Base-by-base conservation (phyloP, 1,284 basidiomycete species). In the Trametes hirsuta region DNA sequence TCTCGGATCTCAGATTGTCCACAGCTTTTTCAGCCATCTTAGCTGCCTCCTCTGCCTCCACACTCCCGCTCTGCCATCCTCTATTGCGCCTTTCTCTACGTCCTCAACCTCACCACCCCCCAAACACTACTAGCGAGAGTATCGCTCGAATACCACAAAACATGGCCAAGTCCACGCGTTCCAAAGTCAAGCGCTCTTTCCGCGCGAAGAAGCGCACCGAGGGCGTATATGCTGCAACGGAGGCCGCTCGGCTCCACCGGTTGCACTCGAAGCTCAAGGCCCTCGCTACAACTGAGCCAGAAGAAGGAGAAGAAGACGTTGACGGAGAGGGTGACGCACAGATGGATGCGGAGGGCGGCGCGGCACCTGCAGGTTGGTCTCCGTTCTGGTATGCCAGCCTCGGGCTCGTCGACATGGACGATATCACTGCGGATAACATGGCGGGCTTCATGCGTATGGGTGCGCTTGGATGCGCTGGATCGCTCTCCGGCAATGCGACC, bases 81-180 rank as follows among this genome's bases (percentile, higher is more conserved):
- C 48, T 18, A 8, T 15, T 14, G 36, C 47, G 25, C 12, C 51
- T 57, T 50, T 47, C 48, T 48, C 51, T 51, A 24, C 47, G 25
- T 49, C 4, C 35, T 50, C 14, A 22, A 57, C 22, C 36, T 30
- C 45, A 36, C 11, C 53, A 47, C 45, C 40, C 22, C 18, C 45
- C 36, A 54, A 39, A 44, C 37, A 25, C 12, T 36, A 41, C 35
- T 12, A n/a, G 22, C 34, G 37, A 41, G 49, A 41, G 37, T 30
- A 37, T 34, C 41, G 54, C 39, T 39, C 14, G 34, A 47, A 35
- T 21, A 47, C 1, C 47, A 24, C n/a, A 63, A 61, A 72, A 67
- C 44, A 97, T 98, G 96, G 95, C 93, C 59, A 98, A 98, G 81
- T 95, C 94, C 44, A 85, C 91, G 53, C 86, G 95, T 71, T 93